Base-by-base conservation (phyloP, 2,329 filamentous ascomycete species). In the Botryotinia globosa region DNA sequence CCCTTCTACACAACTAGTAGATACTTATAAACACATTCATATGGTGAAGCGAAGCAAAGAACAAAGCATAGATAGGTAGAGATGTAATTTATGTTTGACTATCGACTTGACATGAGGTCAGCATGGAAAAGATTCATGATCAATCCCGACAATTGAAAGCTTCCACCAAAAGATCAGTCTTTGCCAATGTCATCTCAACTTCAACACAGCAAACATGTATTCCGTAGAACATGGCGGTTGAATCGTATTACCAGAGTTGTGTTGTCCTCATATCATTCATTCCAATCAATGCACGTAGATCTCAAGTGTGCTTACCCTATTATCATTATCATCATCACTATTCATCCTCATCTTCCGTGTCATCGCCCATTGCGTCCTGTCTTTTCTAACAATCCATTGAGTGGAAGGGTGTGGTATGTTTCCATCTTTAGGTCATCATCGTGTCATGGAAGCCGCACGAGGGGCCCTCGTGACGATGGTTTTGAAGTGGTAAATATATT, bases 391-490 rank as follows among this genome's bases (percentile, higher is more conserved):
- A 59, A 20, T 20, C 12, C 44, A 32, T 12, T 7, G 12, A 14
- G 42, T 3, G 34, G 29, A 45, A 20, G 32, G 18, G 18, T 32
- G 32, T 69, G 78, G 34, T 72, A 79, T 89, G 88, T 90, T 82
- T 85, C 87, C 86, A 83, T 86, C 87, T 84, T 85, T 84, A 90
- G 89, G 89, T 91, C 88, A 87, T 89, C 88, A 87, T 83, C 87
- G 84, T 82, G 85, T 91, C 89, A 87, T 91, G 89, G 85, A 85
- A 85, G 86, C 85, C 84, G 81, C 82, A 82, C 76, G 77, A 81
- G 84, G 83, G 85, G 84, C 88, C 88, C 89, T 93, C 91, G 88
- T 89, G 87, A 89, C 88, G 87, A 93, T 91, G 91, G 91, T 93
- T 93, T 93, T 93, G 91, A 85, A 91, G 89, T 88, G 87, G 90